These are phyloP conservation scores for Pestalotiopsis sp. DNA, from an alignment of 2,329 filamentous ascomycete genomes.

Conservation along the genomic window DNA sequence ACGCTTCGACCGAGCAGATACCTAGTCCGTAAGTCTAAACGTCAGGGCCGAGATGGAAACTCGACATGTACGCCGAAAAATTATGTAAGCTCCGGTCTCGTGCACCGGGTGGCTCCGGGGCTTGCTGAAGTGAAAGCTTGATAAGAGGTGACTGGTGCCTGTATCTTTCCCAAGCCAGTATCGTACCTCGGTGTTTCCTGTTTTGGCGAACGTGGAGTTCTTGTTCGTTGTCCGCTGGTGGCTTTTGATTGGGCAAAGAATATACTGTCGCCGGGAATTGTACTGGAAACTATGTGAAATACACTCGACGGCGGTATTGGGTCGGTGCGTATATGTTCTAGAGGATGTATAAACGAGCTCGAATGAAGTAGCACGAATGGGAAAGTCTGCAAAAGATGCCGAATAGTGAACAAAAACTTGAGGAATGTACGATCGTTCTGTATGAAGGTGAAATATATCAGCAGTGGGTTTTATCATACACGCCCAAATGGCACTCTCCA, in stretches of 20 bases:
- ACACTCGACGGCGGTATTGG: slow-evolving; percentile 10
- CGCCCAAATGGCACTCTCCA: slow-evolving; percentile 15
- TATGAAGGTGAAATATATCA: slow-evolving; percentile 25
- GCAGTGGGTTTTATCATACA: slow-evolving; percentile 6
- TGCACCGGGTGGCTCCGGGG: too few species aligned
- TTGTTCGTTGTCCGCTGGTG: background rate
- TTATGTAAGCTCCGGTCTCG: too few species aligned
- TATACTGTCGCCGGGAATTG: background rate
- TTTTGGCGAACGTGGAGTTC: background rate
- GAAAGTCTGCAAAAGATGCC: background rate
- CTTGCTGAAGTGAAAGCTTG: too few species aligned
- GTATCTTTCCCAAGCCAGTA: too few species aligned
- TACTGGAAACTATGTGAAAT: slow-evolving; percentile 16
- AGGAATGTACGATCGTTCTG: slow-evolving; percentile 26
- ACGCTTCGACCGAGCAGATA: too few species aligned
- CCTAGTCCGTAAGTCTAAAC: too few species aligned
- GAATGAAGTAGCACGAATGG: slow-evolving; percentile 17
- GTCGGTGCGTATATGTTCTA: background rate
- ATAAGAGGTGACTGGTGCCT: too few species aligned
- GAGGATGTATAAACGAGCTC: background rate
- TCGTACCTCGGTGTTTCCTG: background rate
- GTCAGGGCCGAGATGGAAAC: too few species aligned
- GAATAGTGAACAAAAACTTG: slow-evolving; percentile 13
- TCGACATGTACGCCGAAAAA: too few species aligned
- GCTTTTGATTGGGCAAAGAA: too few species aligned